phyloP scores from a whole-genome alignment of 495 filamentous ascomycete genomes.

The Rostrohypoxylon terebratum region DNA sequence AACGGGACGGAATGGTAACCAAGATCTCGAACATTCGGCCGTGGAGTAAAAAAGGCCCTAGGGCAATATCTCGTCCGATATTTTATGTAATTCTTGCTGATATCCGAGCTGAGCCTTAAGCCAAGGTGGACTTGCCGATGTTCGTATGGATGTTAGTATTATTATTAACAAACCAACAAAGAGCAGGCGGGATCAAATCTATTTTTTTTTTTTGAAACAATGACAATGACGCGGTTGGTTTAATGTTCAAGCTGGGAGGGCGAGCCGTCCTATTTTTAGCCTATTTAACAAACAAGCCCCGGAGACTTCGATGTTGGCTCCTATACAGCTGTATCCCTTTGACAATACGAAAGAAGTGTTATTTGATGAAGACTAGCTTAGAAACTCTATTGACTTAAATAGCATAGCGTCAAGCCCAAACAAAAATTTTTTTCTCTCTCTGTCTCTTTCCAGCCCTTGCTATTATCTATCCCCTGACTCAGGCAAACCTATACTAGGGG shows the following conservation, averaged over 20 bases:
- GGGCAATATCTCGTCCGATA: conserved; percentile 14
- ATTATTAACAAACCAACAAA: conserved; percentile 10
- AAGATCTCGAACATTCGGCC: conserved; percentile 20
- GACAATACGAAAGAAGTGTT: conserved; percentile 12
- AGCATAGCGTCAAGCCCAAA: conserved; percentile 16
- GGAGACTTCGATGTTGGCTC: not conserved
- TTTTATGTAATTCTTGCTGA: conserved; percentile 19
- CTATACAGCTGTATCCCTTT: not conserved
- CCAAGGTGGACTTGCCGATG: not conserved
- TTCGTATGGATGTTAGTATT: too few species aligned
- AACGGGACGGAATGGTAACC: conserved; percentile 27
- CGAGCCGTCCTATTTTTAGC: conserved; percentile 9
- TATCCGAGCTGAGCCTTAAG: not conserved
- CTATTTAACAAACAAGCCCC: conserved; percentile 1
- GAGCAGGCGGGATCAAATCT: conserved; percentile 10
- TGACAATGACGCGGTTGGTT: conserved; percentile 14
- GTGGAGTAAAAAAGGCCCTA: conserved; percentile 30
- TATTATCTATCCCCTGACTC: conserved; percentile 29
- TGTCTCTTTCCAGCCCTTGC: not conserved
- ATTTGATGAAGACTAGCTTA: conserved; percentile 8
- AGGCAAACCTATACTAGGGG: conserved; percentile 11
- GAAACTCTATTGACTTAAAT: conserved; percentile 11
- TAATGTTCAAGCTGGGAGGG: not conserved
- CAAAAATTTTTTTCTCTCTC: not conserved
- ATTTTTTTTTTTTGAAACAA: conserved; percentile 38